Conservation (phyloP, 805 yeast species). For the Wickerhamomyces queroliae region DNA sequence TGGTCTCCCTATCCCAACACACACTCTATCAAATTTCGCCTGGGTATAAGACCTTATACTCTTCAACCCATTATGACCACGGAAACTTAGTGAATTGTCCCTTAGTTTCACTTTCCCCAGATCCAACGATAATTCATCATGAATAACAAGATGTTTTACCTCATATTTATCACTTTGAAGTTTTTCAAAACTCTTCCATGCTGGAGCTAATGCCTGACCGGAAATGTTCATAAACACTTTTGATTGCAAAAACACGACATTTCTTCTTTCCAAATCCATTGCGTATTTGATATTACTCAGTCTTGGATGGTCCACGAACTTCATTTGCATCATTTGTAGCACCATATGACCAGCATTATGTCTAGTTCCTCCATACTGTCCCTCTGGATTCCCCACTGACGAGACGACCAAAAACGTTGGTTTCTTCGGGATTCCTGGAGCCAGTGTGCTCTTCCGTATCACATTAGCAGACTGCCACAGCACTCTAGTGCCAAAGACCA, state of each 20-base stretch:
- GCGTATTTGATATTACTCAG: constrained; percentile 11
- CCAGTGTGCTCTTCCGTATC: not conserved
- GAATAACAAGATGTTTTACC: constrained; percentile 52
- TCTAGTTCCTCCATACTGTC: constrained; percentile 51
- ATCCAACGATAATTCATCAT: constrained; percentile 70
- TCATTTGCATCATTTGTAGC: constrained; percentile 28
- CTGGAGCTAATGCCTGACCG: constrained; percentile 49
- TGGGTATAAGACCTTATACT: constrained; percentile 46
- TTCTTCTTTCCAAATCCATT: constrained; percentile 16
- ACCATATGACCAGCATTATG: constrained; percentile 75
- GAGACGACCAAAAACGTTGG: constrained; percentile 28
- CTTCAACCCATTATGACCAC: constrained; percentile 84
- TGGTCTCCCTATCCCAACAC: constrained; percentile 77
- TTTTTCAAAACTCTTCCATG: constrained; percentile 36
- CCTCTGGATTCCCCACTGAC: constrained; percentile 77
- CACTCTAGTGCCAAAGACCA: not conserved
- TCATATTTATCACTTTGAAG: constrained; percentile 20
- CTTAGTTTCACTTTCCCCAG: constrained; percentile 64
- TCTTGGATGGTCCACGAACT: constrained; percentile 2
- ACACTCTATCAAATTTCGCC: constrained; percentile 52
- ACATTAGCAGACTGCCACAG: not conserved
- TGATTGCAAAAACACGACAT: constrained; percentile 44
- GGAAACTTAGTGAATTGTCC: constrained; percentile 49
- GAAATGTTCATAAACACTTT: constrained; percentile 63
- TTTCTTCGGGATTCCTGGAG: constrained; percentile 4